Evolutionary conservation across 495 filamentous ascomycete genomes (phyloP), one percentile per base, ranked within the genome.

Genomic region (Antarctomyces pellizariae): DNA sequence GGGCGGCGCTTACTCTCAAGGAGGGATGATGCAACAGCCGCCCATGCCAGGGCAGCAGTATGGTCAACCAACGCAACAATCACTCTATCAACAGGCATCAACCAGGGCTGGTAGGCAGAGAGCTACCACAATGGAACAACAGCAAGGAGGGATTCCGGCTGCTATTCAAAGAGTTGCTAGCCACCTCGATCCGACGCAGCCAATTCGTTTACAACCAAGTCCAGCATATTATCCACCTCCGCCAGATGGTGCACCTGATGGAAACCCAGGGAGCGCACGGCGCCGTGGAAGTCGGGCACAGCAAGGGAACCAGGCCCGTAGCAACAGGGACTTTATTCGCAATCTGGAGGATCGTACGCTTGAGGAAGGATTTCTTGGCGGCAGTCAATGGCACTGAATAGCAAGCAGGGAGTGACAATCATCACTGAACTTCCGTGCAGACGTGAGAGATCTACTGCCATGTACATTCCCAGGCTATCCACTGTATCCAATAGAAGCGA

Each of bases 221-320:
- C 89, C 89, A 2, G 89, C 89, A 5, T 99, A 99, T 47, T 95
- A 93, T 38, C 89, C 86, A 9, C 86, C 86, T 5, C 83, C 83
- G n/a, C 65, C 77, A 2, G 86, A 92, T 34, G 83, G 80, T 5
- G 50, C 54, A 6, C 43, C 71, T 7, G 69, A 76, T 35, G 46
- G 59, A 13, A 63, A 53, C 18, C 44, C 60, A 16, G 50, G 53
- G n/a, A 72, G 67, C 37, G 63, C 72, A 22, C 59, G 75, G 18
- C 59, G 84, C 27, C 67, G 83, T 39, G 73, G 77, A 12, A 89
- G 79, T 33, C 64, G 79, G 39, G 60, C 68, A 14, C 63, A 59
- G 29, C 60, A 61, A 36, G 58, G 64, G 29, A 60, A 57, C 20
- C 49, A 61, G 34, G 30, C 32, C 29, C 52, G 68, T 32, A 56